Percentiles rank a stretch among this genome's conserved stretches.
phyloP scores from a whole-genome alignment of 2,329 filamentous ascomycete species.

The Alternaria arbusti region DNA sequence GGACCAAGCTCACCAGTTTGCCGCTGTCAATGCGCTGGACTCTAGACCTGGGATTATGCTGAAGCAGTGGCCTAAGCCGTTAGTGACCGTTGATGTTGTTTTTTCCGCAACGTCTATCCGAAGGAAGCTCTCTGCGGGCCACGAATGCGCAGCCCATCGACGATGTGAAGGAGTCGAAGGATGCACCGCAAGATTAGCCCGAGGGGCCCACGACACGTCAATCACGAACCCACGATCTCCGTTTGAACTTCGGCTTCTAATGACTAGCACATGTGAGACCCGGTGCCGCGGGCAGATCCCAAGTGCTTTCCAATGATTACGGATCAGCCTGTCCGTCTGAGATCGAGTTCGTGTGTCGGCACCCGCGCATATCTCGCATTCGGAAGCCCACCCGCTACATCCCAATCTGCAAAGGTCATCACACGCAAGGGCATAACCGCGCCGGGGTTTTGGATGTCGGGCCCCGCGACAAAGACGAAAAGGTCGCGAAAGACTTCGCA shows the following conservation, averaged over 20 bases:
- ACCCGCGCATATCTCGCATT: slow-evolving; percentile 12
- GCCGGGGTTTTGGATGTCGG: slow-evolving; percentile 1
- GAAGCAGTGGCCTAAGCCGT: neutral
- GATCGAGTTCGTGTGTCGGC: slow-evolving; percentile 9
- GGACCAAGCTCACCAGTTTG: slow-evolving; percentile 18
- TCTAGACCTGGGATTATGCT: neutral
- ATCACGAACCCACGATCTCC: slow-evolving; percentile 21
- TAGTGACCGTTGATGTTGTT: slow-evolving; percentile 2
- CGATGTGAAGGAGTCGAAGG: slow-evolving; percentile 14
- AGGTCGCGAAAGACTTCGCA: neutral
- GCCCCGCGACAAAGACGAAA: neutral
- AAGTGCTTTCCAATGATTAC: slow-evolving; percentile 6
- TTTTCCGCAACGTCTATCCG: slow-evolving; percentile 1
- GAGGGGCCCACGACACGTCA: slow-evolving; percentile 19
- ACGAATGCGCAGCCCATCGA: slow-evolving; percentile 1
- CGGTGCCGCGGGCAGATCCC: slow-evolving; percentile 20
- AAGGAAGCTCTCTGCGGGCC: neutral
- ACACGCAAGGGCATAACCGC: slow-evolving; percentile 3
- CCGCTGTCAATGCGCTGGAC: slow-evolving; percentile 13
- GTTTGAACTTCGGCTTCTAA: slow-evolving; percentile 23
- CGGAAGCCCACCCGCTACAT: slow-evolving; percentile 8
- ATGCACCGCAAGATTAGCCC: slow-evolving; percentile 13
- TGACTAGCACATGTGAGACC: slow-evolving; percentile 17
- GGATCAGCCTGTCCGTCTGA: slow-evolving; percentile 6
- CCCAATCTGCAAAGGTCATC: slow-evolving; percentile 7